These are phyloP conservation scores for Herpotrichia juniperi DNA, from an alignment of 2,329 filamentous ascomycete species.

Conservation along the genomic window DNA sequence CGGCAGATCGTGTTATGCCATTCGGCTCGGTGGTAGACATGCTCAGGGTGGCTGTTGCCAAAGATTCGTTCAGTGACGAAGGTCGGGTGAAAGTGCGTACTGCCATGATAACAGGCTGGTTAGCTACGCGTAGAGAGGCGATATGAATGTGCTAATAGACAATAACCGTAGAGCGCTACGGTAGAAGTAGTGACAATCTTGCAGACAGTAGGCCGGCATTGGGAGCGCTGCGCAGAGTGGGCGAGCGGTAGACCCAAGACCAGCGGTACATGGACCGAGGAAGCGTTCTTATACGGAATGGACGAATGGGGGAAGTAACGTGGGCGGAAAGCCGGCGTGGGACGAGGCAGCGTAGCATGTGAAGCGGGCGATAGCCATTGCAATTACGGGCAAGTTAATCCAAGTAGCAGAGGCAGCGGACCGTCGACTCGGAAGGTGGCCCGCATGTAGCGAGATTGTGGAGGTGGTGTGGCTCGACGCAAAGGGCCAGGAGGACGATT, in stretches of 20 bases:
- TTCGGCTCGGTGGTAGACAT: conserved; percentile 47
- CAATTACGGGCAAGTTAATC: conserved; percentile 34
- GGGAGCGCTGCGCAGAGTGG: conserved; percentile 44
- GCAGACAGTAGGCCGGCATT: conserved; percentile 82
- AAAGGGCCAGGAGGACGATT: conserved; percentile 19
- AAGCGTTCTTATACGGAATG: conserved; percentile 38
- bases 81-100: conserved; percentile 74
- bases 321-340: conserved; percentile 23
- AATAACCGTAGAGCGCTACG: conserved; percentile 86
- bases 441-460: conserved; percentile 29
- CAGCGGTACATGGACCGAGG: conserved; percentile 16
- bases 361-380: conserved; percentile 35
- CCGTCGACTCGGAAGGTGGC: conserved; percentile 41
- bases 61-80: conserved; percentile 73
- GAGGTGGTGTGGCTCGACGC: conserved; percentile 29
- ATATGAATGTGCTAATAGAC: conserved; percentile 80
- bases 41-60: conserved; percentile 53
- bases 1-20: conserved; percentile 49
- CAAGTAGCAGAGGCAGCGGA: conserved; percentile 33
- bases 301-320: conserved; percentile 40
- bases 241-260: conserved; percentile 23
- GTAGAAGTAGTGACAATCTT: conserved; percentile 94
- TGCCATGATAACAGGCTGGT: conserved; percentile 64
- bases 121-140: conserved; percentile 71
- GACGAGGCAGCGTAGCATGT: conserved; percentile 33